Conservation (phyloP, 306 rosid genomes). For the Quillaja saponaria region DNA sequence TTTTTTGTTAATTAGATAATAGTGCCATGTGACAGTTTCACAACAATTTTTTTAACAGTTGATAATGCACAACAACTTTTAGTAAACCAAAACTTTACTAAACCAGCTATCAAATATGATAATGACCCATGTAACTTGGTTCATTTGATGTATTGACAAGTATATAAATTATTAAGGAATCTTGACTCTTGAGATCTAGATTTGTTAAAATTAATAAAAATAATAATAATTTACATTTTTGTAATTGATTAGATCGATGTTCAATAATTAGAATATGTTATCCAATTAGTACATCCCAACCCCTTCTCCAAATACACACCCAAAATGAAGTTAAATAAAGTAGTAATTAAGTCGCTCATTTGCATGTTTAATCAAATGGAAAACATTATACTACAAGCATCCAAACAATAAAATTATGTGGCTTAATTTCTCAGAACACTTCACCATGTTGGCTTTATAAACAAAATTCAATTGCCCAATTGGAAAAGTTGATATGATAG, state of each 20-base stretch:
- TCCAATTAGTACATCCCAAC: too few species aligned
- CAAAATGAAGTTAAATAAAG: too few species aligned
- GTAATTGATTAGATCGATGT: neutral
- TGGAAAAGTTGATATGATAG: neutral
- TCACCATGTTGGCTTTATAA: too few species aligned
- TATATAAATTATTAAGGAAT: constrained; percentile 23
- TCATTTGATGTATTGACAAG: neutral
- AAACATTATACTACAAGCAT: constrained; percentile 20
- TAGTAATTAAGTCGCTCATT: too few species aligned
- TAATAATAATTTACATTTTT: neutral
- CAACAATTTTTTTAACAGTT: too few species aligned
- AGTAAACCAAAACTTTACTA: neutral
- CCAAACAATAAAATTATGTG: neutral
- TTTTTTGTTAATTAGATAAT: too few species aligned
- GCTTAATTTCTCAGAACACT: too few species aligned
- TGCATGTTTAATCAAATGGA: too few species aligned
- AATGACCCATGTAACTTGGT: constrained; percentile 20
- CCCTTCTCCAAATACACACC: too few species aligned
- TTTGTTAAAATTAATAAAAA: constrained; percentile 2
- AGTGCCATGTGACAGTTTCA: neutral
- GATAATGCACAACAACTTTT: too few species aligned
- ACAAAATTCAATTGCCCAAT: too few species aligned
- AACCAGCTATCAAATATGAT: constrained; percentile 18
- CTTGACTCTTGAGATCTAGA: constrained; percentile 29
- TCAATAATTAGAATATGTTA: too few species aligned